Conservation (phyloP, 1,139 yeast species). For the Taphrina communis region DNA sequence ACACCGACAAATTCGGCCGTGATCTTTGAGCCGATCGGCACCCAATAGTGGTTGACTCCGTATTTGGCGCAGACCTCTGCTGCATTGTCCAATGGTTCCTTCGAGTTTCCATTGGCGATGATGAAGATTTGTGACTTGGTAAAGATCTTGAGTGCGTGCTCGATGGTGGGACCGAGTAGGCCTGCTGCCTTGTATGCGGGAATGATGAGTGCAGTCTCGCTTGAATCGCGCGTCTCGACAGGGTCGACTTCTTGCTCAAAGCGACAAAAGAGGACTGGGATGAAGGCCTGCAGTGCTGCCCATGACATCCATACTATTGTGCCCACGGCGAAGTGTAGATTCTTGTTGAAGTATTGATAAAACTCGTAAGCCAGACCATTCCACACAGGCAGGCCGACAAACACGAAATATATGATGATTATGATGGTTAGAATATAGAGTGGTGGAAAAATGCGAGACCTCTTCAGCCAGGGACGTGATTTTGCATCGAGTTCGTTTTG, state of each 20-base stretch:
- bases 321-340: not conserved
- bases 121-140: constrained; percentile 25
- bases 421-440: constrained; percentile 9
- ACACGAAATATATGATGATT: not conserved
- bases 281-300: constrained; percentile 25
- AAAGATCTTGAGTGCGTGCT: constrained; percentile 29
- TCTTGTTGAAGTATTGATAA: constrained; percentile 17
- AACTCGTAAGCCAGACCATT: constrained; percentile 23
- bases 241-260: constrained; percentile 34
- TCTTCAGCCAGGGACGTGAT: not conserved
- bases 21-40: constrained; percentile 29
- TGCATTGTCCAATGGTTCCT: constrained; percentile 22
- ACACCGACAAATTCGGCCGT: constrained; percentile 25
- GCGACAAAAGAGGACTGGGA: constrained; percentile 21
- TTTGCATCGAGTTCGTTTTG: constrained; percentile 4
- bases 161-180: constrained; percentile 23
- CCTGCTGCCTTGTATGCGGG: constrained; percentile 37
- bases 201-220: constrained; percentile 25
- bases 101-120: constrained; percentile 27
- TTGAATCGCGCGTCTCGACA: constrained; percentile 19
- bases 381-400: constrained; percentile 21
- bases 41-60: constrained; percentile 36
- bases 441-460: constrained; percentile 22
- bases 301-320: constrained; percentile 13
- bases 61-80: constrained; percentile 32